Base-by-base conservation (phyloP, 2,329 filamentous ascomycete species). In the Aureobasidium uvarum region DNA sequence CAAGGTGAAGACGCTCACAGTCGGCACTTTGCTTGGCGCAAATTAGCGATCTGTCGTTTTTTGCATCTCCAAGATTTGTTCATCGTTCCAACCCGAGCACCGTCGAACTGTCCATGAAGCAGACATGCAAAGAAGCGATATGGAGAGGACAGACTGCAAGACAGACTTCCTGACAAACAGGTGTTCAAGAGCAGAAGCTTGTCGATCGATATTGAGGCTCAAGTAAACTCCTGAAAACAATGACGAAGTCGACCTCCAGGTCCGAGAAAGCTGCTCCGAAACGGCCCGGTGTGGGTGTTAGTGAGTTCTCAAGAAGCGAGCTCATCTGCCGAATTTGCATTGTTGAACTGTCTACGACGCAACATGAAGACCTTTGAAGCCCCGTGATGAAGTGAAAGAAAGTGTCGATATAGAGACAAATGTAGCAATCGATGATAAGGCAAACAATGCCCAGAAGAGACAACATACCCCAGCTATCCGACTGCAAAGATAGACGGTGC, bases 261-360 rank as follows among this genome's bases (percentile, higher is more conserved):
- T 20, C 25, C 23, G 54, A 31, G 39, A 43, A 20, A 39, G 25
- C 33, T 39, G 54, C 56, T 59, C 56, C 56, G 56, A 59, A 59
- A 33, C 56, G 41, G 56, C 56, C 56, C 56, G 55, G 25, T 59
- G 25, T 3, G 52, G 8, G 43, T 16, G 43, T 16, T 33, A 38
- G 54, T 31, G 5, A 23, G 13, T 56, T 46, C 41, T 46, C 55
- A 59, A 10, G 28, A 59, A 48, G 56, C 56, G 56, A 59, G 56
- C 10, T 48, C 39, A 20, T n/a, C 13, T 33, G 20, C 8, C 6
- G 2, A 18, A 46, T 46, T n/a, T 16, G 10, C n/a, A 18, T 10
- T 5, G 16, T 28, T 14, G 14, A 5, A 20, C 8, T 18, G 25
- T 45, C 1, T 13, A 14, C n/a, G 5, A 4, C n/a, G 2, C 16